Conservation (phyloP, 2,329 filamentous ascomycete species). For the Sporothrix protearum region DNA sequence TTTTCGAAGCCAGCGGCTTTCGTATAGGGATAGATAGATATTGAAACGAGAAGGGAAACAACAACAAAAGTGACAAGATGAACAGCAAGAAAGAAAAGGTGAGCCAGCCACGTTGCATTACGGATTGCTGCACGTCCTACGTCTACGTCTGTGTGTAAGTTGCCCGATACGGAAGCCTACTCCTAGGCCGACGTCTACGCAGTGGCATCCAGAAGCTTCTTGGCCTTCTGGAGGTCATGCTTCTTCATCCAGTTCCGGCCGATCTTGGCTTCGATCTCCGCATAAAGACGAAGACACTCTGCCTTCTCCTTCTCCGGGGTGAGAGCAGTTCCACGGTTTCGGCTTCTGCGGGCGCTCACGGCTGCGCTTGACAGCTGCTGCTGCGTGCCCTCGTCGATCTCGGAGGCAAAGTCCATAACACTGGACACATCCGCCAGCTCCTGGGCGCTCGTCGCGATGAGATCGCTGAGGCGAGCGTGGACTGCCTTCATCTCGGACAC, state of each 20-base stretch:
- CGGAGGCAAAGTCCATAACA: background rate
- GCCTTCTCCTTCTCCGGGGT: background rate
- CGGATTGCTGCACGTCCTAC: background rate
- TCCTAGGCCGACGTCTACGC: background rate
- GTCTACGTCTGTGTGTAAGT: background rate
- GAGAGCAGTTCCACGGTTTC: background rate
- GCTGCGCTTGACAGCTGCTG: background rate
- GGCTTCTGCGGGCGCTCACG: background rate
- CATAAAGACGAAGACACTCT: background rate
- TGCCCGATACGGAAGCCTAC: background rate
- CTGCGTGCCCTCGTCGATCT: background rate
- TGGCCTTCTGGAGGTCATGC: background rate
- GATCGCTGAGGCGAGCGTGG: background rate
- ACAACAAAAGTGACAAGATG: background rate
- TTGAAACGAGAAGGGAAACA: background rate
- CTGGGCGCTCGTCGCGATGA: background rate
- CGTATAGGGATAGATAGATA: background rate
- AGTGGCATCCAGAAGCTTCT: background rate
- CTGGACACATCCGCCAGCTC: background rate
- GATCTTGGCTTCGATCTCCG: background rate
- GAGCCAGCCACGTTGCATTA: background rate
- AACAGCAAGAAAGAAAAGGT: background rate
- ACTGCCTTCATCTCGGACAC: background rate
- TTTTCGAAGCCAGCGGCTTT: background rate
- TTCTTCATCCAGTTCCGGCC: conserved; percentile 13